Evolutionary conservation across 2,329 filamentous ascomycete genomes (phyloP).

Genomic region (Coniosporium tulheliwenetii): DNA sequence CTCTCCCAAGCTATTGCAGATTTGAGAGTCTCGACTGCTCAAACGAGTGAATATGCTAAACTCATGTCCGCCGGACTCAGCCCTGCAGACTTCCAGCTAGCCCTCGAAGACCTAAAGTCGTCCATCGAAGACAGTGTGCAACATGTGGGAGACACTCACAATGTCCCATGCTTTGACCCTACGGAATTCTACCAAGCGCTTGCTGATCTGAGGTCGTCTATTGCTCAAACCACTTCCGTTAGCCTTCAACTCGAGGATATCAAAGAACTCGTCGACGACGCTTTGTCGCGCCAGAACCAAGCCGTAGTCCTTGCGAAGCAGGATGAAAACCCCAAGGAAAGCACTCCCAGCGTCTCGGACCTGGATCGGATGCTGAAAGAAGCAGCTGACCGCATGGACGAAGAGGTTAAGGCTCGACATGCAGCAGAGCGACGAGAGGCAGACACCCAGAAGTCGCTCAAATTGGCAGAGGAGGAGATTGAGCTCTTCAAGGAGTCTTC

Average conservation of each 20-base stretch:
- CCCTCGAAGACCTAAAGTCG: not conserved
- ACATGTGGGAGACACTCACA: too few relatives aligned
- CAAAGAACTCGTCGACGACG: constrained; percentile 18
- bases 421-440: constrained; percentile 26
- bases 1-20: not conserved
- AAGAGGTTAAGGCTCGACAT: constrained; percentile 25
- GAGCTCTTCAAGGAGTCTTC: constrained; percentile 25
- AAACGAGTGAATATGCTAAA: not conserved
- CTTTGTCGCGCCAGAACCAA: constrained; percentile 12
- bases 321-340: constrained; percentile 10
- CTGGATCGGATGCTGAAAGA: constrained; percentile 19
- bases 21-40: not conserved
- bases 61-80: too few relatives aligned
- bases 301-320: constrained; percentile 12
- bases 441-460: constrained; percentile 26
- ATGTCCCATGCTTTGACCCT: not conserved
- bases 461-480: constrained; percentile 33
- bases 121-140: not conserved
- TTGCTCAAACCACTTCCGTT: constrained; percentile 23
- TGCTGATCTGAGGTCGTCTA: constrained; percentile 31
- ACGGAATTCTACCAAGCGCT: constrained; percentile 29
- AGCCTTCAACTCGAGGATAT: constrained; percentile 30
- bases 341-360: constrained; percentile 11
- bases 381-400: constrained; percentile 16
- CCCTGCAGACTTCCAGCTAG: not conserved